Conservation (phyloP, 192 early-diverging fungal genomes). For the Backusella morwellensis region DNA sequence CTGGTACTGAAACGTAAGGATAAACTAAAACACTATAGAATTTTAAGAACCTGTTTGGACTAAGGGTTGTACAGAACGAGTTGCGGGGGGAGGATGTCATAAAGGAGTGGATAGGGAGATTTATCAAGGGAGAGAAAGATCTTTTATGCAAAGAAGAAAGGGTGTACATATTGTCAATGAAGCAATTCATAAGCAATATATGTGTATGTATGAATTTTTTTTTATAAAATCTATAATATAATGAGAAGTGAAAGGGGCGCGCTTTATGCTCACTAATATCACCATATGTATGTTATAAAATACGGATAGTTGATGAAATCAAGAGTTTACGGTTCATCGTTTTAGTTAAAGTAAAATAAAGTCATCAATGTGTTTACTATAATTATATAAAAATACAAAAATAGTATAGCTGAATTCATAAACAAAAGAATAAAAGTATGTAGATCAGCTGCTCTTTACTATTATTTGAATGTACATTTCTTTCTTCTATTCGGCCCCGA, state of each 20-base stretch:
- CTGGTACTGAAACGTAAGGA: neutral
- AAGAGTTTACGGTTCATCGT: too few relatives aligned
- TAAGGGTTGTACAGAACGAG: neutral
- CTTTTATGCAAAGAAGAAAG: neutral
- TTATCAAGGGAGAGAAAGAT: neutral
- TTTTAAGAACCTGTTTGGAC: neutral
- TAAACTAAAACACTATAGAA: neutral
- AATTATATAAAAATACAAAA: too few relatives aligned
- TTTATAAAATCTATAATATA: neutral
- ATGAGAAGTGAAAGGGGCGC: neutral
- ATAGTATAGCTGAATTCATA: neutral
- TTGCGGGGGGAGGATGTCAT: too few relatives aligned
- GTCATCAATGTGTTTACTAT: too few relatives aligned
- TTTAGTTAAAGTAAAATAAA: neutral
- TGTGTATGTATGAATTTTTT: conserved; percentile 1
- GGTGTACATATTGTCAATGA: neutral
- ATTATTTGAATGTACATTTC: too few relatives aligned
- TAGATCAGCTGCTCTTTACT: neutral
- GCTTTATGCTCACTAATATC: neutral
- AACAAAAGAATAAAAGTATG: neutral
- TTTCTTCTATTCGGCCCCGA: neutral
- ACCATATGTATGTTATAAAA: neutral
- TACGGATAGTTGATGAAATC: neutral
- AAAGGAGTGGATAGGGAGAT: neutral
- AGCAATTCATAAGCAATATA: neutral